phyloP scores from a whole-genome alignment of 805 yeast genomes.

The Candida chauliodis region DNA sequence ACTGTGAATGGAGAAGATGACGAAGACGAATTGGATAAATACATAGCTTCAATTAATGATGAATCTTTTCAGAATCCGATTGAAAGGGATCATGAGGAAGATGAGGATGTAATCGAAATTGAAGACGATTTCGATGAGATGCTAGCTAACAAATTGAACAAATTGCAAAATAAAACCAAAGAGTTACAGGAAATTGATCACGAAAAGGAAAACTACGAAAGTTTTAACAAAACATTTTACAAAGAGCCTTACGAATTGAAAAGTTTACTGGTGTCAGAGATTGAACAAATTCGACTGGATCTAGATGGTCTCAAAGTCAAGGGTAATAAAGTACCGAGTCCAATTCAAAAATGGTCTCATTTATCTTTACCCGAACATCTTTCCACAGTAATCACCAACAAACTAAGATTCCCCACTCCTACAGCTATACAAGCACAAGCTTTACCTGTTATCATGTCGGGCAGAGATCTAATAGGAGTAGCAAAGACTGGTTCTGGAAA shows the following conservation, averaged over 20 bases:
- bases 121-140: constrained; percentile 30
- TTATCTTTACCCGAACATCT: constrained; percentile 68
- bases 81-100: constrained; percentile 15
- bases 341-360: constrained; percentile 76
- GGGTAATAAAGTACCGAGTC: constrained; percentile 58
- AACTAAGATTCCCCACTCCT: constrained; percentile 56
- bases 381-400: constrained; percentile 48
- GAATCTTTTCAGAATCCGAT: constrained; percentile 14
- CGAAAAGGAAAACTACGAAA: constrained; percentile 41
- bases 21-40: constrained; percentile 21
- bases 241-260: constrained; percentile 53
- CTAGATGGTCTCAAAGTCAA: constrained; percentile 65
- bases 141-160: constrained; percentile 33
- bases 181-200: constrained; percentile 48
- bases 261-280: constrained; percentile 50
- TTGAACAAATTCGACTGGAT: constrained; percentile 46
- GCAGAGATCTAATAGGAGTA: constrained; percentile 86
- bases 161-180: constrained; percentile 47
- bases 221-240: constrained; percentile 63
- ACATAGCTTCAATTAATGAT: constrained; percentile 4
- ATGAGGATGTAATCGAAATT: constrained; percentile 19
- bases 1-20: constrained; percentile 37
- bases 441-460: constrained; percentile 84
- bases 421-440: constrained; percentile 92
- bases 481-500: constrained; percentile 98